Evolutionary conservation across 2,329 filamentous ascomycete species (phyloP).

Genomic region (Hypoxylon sp.): DNA sequence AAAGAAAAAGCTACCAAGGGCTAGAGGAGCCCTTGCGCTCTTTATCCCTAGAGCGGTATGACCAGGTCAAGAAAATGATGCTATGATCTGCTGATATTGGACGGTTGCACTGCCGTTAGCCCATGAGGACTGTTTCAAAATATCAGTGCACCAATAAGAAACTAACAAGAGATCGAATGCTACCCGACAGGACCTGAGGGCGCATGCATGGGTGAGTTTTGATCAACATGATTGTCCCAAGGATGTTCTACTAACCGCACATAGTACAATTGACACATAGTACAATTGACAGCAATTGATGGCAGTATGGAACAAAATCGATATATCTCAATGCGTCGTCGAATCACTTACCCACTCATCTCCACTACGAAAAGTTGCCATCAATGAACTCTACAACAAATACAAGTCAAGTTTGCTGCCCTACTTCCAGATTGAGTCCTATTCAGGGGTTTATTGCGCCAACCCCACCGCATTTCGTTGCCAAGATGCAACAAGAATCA

Average conservation of each 20-base stretch:
- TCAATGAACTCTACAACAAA: not conserved
- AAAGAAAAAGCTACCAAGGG: constrained; percentile 10
- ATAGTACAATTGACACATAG: no score
- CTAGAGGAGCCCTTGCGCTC: constrained; percentile 16
- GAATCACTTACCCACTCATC: not conserved
- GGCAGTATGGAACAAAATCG: not conserved
- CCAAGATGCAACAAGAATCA: constrained; percentile 31
- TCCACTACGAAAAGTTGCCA: not conserved
- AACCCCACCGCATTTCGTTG: constrained; percentile 32
- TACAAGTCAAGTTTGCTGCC: not conserved
- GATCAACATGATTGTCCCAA: constrained; percentile 10
- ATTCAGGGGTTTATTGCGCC: constrained; percentile 6
- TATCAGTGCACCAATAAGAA: constrained; percentile 30
- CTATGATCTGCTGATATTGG: constrained; percentile 43
- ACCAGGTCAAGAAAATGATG: constrained; percentile 16
- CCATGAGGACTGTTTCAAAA: constrained; percentile 36
- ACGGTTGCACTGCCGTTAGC: constrained; percentile 26
- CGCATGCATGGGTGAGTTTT: not conserved
- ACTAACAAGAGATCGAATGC: constrained; percentile 20
- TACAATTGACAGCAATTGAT: constrained; percentile 1
- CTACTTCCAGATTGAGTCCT: not conserved
- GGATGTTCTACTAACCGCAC: constrained; percentile 3
- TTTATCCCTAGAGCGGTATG: constrained; percentile 11
- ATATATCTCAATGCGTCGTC: not conserved
- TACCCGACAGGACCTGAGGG: not conserved